Percentiles rank a stretch among this genome's conserved stretches.
phyloP scores from a whole-genome alignment of 345 rosid genomes.

The Salix koriyanagi region DNA sequence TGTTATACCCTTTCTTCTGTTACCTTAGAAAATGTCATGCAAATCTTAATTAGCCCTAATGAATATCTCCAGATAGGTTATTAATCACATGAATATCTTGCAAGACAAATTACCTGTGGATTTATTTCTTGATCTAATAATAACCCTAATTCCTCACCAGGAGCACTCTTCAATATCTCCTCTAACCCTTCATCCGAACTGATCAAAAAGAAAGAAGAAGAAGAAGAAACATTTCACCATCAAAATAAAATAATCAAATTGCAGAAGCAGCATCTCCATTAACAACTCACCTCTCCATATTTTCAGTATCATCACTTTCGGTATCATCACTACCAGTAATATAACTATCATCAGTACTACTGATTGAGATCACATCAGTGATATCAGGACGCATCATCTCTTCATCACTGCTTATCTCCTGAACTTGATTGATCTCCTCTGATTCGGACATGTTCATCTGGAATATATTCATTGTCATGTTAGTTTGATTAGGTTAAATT shows the following conservation, averaged over 20 bases:
- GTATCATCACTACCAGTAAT: too few relatives aligned
- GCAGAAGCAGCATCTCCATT: too few relatives aligned
- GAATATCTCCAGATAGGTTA: neutral
- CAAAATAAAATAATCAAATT: too few relatives aligned
- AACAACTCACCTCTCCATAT: too few relatives aligned
- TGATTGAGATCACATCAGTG: neutral
- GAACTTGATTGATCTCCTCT: neutral
- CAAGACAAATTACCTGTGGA: slow-evolving; percentile 2
- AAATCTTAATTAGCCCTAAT: too few relatives aligned
- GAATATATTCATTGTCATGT: neutral
- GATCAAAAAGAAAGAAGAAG: neutral
- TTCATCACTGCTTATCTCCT: neutral
- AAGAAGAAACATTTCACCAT: too few relatives aligned
- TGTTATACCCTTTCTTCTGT: too few relatives aligned
- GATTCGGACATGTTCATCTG: slow-evolving; percentile 12
- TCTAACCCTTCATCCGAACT: slow-evolving; percentile 8
- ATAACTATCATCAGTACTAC: neutral
- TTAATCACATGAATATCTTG: neutral
- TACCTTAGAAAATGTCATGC: too few relatives aligned
- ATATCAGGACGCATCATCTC: neutral
- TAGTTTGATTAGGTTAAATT: neutral
- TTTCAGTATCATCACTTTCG: too few relatives aligned
- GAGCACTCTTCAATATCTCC: neutral
- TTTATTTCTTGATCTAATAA: neutral
- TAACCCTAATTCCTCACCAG: slow-evolving; percentile 18